A percentile compares a stretch with the other conserved stretches of the same genome.
phyloP scores from a whole-genome alignment of 805 yeast species.

The Nakazawaea peltata region DNA sequence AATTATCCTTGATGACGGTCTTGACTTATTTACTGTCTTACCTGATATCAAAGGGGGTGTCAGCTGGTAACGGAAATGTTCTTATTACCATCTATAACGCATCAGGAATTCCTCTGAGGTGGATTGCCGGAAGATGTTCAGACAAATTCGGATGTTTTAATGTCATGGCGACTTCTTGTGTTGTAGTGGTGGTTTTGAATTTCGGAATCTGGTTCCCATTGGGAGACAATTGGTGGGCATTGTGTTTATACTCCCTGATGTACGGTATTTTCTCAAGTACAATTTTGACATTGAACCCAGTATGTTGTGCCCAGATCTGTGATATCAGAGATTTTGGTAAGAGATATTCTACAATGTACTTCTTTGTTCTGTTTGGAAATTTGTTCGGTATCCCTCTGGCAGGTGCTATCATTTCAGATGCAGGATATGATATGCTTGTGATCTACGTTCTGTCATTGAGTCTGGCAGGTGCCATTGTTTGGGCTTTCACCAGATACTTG shows the following conservation, averaged over 20 bases:
- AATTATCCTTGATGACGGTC: conserved; percentile 43
- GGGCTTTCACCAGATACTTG: neutral
- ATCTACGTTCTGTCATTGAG: neutral
- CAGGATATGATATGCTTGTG: conserved; percentile 17
- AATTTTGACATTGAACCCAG: conserved; percentile 55
- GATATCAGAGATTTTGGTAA: conserved; percentile 57
- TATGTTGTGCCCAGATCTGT: conserved; percentile 51
- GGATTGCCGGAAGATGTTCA: conserved; percentile 35
- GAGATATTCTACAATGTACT: conserved; percentile 60
- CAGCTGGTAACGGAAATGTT: conserved; percentile 30
- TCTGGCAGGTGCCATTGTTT: neutral
- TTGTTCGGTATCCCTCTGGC: conserved; percentile 41
- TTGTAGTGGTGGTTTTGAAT: conserved; percentile 28
- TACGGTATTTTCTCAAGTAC: conserved; percentile 54
- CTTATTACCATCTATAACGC: conserved; percentile 39
- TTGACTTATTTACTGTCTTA: conserved; percentile 51
- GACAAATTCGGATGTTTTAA: conserved; percentile 39
- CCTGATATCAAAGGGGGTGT: conserved; percentile 40
- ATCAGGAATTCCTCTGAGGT: conserved; percentile 36
- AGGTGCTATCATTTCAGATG: conserved; percentile 35
- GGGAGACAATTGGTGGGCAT: conserved; percentile 28
- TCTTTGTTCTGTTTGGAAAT: conserved; percentile 43
- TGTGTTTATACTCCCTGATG: conserved; percentile 41
- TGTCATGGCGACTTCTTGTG: conserved; percentile 26
- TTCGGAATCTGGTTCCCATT: conserved; percentile 50